Evolutionary conservation across 1,139 yeast species (phyloP), one percentile per base, ranked within the genome.

Genomic region (Pichia sp.): DNA sequence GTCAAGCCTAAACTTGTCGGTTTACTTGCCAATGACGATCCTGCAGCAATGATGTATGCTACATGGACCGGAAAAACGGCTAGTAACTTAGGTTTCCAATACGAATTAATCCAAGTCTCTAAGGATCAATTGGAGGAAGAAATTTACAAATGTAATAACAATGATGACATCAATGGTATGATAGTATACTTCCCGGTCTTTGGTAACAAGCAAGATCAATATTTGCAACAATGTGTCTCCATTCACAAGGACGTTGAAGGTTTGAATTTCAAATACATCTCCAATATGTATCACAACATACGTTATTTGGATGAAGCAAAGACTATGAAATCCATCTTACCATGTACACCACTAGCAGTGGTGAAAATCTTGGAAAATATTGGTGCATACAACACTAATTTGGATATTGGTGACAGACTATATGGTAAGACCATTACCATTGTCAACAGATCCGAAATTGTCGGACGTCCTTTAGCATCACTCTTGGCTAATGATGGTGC

Each of bases 131-230:
- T 91, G 44, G 98, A 91, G 59, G 87, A 79, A 46, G 79, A 77
- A 22, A 74, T 91, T 43, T 72, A 87, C 38, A 75, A 72, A 34
- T 96, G 97, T 41, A 91, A 91, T 58, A 67, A 69, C 22, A 93
- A 88, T 52, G 76, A 72, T 37, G 51, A 59, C 1, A 86, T 91
- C 24, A 81, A 86, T 55, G 98, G 98, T 21, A 91, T 91, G 48
- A 87, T 91, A 87, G 91, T 91, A n/a, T 91, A 91, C 60, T 91
- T 88, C 72, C 98, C 98, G 1, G 97, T 91, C 4, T 91, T 86
- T 62, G 96, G 96, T 3, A 86, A 85, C 55, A 74, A 84, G 44
- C 98, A 91, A 62, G 98, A 91, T 58, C 95, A 84, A 59, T 91
- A 93, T 58, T 63, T 91, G 39, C 97, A 91, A 62, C 97, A 91